A percentile compares a stretch with the other conserved stretches of the same genome.
Evolutionary conservation across 2,329 filamentous ascomycete genomes (phyloP).

Genomic region (Akanthomyces uredinophilus): DNA sequence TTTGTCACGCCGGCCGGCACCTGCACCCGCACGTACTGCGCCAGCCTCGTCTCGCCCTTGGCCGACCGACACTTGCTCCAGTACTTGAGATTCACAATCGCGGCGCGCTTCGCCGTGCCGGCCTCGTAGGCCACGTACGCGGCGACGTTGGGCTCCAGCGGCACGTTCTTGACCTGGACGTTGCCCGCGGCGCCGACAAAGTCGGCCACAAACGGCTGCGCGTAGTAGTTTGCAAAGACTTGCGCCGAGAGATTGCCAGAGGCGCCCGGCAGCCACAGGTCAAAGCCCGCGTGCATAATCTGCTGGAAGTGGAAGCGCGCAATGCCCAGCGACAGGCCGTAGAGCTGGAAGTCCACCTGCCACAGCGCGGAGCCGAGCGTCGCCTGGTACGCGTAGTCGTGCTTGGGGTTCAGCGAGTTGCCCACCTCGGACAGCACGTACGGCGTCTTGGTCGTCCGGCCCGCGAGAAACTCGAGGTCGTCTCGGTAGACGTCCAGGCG

Average conservation of each 20-base stretch:
- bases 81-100: slow-evolving; percentile 30
- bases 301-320: slow-evolving; percentile 34
- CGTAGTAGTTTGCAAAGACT: slow-evolving; percentile 33
- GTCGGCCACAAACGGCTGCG: slow-evolving; percentile 32
- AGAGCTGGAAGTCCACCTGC: slow-evolving; percentile 34
- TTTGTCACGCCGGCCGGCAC: slow-evolving; percentile 9
- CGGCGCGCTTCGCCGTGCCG: slow-evolving; percentile 24
- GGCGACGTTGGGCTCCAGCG: slow-evolving; percentile 22
- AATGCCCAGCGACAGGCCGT: slow-evolving; percentile 30
- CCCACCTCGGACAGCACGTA: slow-evolving; percentile 34
- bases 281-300: slow-evolving; percentile 30
- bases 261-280: slow-evolving; percentile 28
- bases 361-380: slow-evolving; percentile 32
- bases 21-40: background rate
- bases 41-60: background rate
- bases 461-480: slow-evolving; percentile 19
- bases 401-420: slow-evolving; percentile 28
- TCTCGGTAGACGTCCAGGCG: slow-evolving; percentile 28
- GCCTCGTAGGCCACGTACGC: slow-evolving; percentile 29
- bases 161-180: slow-evolving; percentile 23
- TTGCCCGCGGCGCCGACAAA: slow-evolving; percentile 29
- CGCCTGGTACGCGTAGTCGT: slow-evolving; percentile 29
- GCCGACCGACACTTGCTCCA: slow-evolving; percentile 29
- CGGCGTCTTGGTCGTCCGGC: slow-evolving; percentile 18
- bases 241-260: slow-evolving; percentile 24